These are phyloP conservation scores for Epithele typhae DNA, from an alignment of 768 basidiomycete species.

Conservation along the genomic window DNA sequence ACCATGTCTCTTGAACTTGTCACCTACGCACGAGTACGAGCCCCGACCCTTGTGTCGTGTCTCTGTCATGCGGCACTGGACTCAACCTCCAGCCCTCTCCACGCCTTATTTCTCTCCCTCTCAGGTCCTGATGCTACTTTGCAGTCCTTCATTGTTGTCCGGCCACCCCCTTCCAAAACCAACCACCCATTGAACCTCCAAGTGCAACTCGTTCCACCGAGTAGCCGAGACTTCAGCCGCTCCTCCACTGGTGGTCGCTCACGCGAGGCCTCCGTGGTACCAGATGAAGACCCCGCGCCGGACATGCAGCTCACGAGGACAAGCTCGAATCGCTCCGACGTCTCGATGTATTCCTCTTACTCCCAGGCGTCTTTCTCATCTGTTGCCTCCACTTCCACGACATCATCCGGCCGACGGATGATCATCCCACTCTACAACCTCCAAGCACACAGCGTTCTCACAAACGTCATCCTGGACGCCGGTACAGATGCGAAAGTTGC, in stretches of 20 bases:
- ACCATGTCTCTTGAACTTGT: no score
- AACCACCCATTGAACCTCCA: constrained; percentile 89
- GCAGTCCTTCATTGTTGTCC: constrained; percentile 88
- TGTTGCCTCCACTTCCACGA: constrained; percentile 36
- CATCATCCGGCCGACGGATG: constrained; percentile 53
- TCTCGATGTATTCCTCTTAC: constrained; percentile 40
- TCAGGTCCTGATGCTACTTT: neutral
- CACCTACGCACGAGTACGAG: no score
- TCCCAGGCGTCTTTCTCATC: constrained; percentile 41
- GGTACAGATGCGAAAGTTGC: constrained; percentile 87
- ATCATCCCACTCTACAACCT: constrained; percentile 88
- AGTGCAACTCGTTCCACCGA: constrained; percentile 83
- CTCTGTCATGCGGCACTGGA: no score
- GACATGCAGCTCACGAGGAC: constrained; percentile 35
- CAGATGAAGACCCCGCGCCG: constrained; percentile 20
- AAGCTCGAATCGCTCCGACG: constrained; percentile 49
- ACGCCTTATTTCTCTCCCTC: no score
- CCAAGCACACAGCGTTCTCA: constrained; percentile 83
- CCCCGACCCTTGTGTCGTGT: no score
- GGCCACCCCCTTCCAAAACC: constrained; percentile 81
- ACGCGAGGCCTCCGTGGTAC: constrained; percentile 35
- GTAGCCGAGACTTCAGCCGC: constrained; percentile 35
- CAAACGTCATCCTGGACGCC: constrained; percentile 82
- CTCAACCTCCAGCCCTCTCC: no score
- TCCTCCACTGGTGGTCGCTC: constrained; percentile 38